Conservation (phyloP, 768 basidiomycete species). For the Coprinopsis strossmayeri region DNA sequence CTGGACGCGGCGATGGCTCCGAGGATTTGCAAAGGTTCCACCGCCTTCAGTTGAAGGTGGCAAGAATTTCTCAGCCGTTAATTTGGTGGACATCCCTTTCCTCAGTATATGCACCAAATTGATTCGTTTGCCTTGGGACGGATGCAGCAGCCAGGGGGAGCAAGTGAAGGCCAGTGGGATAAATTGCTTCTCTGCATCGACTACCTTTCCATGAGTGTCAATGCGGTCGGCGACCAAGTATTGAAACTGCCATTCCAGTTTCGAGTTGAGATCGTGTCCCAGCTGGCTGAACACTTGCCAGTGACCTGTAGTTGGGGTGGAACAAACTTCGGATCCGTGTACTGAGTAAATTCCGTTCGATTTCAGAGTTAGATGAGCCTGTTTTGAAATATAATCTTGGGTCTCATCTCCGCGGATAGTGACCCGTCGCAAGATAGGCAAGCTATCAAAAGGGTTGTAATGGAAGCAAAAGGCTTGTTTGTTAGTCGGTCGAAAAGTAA, state of each 20-base stretch:
- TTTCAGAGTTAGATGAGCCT: constrained; percentile 65
- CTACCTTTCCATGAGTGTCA: constrained; percentile 35
- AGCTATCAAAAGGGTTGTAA: constrained; percentile 57
- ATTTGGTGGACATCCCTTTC: constrained; percentile 62
- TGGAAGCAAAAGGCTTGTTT: constrained; percentile 65
- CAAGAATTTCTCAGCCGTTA: constrained; percentile 55
- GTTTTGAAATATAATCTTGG: constrained; percentile 69
- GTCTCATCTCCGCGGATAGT: constrained; percentile 61
- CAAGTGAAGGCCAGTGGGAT: constrained; percentile 74
- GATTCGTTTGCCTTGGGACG: constrained; percentile 58
- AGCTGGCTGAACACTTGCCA: neutral
- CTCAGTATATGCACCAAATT: constrained; percentile 64
- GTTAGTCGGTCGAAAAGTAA: constrained; percentile 57
- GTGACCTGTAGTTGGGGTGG: constrained; percentile 16
- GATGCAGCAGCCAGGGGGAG: constrained; percentile 59
- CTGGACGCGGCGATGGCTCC: constrained; percentile 1
- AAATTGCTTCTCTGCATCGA: constrained; percentile 66
- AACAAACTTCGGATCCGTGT: constrained; percentile 51
- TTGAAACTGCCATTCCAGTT: constrained; percentile 71
- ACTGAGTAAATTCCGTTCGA: constrained; percentile 72
- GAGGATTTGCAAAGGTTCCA: neutral
- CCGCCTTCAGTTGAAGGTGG: constrained; percentile 17
- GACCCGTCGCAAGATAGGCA: constrained; percentile 66
- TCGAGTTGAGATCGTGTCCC: constrained; percentile 19
- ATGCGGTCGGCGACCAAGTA: constrained; percentile 65